These are phyloP conservation scores for Zygotorulaspora mrakii DNA, from an alignment of 1,139 yeast species.

Conservation along the genomic window DNA sequence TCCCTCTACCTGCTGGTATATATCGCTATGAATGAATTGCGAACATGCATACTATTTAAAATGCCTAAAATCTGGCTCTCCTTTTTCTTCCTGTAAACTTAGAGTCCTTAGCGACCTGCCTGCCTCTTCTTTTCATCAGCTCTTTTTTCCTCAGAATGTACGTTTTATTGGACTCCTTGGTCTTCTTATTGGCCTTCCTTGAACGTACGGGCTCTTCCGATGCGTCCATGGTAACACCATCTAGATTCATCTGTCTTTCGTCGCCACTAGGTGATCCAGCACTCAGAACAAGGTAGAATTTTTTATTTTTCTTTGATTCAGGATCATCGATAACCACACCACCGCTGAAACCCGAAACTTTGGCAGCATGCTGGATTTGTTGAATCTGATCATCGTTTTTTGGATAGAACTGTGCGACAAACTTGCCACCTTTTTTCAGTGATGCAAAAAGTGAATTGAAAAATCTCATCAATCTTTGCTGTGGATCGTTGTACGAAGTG, in stretches of 20 bases:
- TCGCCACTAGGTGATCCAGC: constrained; percentile 62
- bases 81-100: constrained; percentile 93
- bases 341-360: constrained; percentile 93
- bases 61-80: constrained; percentile 73
- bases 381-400: constrained; percentile 81
- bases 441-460: constrained; percentile 86
- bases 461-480: constrained; percentile 70
- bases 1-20: no score
- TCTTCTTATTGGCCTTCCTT: constrained; percentile 48
- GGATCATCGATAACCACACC: constrained; percentile 94
- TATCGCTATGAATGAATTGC: no score
- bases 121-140: constrained; percentile 86
- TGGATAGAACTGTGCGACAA: constrained; percentile 96
- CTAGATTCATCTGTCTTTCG: constrained; percentile 48
- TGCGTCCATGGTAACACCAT: constrained; percentile 74
- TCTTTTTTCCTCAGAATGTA: constrained; percentile 90
- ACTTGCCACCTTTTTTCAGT: constrained; percentile 90
- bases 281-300: constrained; percentile 82
- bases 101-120: constrained; percentile 81
- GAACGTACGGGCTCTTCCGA: constrained; percentile 49
- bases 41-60: no score
- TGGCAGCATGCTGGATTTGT: constrained; percentile 76
- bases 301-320: constrained; percentile 85
- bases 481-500: constrained; percentile 78
- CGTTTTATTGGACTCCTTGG: constrained; percentile 70